Conservation (phyloP, 1,139 yeast species). For the Nakaseomyces bracarensis region DNA sequence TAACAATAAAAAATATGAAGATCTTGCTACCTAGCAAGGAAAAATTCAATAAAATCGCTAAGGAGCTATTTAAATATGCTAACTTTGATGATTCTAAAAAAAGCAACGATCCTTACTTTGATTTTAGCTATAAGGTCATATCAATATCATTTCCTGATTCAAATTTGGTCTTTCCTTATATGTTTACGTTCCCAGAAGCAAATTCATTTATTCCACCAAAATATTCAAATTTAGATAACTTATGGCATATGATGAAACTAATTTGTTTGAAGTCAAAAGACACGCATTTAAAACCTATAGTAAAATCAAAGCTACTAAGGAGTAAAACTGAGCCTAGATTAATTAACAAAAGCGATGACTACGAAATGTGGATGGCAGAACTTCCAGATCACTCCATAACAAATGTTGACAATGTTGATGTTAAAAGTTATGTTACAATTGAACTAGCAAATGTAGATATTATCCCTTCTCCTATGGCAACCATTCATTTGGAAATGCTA, state of each 20-base stretch:
- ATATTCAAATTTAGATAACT: slow-evolving; percentile 21
- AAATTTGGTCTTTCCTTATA: slow-evolving; percentile 2
- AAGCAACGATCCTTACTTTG: background rate
- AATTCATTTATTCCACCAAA: slow-evolving; percentile 30
- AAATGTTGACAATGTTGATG: background rate
- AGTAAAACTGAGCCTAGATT: slow-evolving; percentile 29
- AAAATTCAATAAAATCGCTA: slow-evolving; percentile 7
- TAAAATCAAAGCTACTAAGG: slow-evolving; percentile 23
- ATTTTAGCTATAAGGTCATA: background rate
- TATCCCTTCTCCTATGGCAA: slow-evolving; percentile 31
- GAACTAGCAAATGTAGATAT: slow-evolving; percentile 35
- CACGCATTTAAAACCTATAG: slow-evolving; percentile 31
- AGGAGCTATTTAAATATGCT: background rate
- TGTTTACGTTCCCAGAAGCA: slow-evolving; percentile 12
- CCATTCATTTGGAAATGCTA: slow-evolving; percentile 43
- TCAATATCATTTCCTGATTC: background rate
- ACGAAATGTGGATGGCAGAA: slow-evolving; percentile 46
- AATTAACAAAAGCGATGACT: slow-evolving; percentile 22
- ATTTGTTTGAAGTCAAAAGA: slow-evolving; percentile 26
- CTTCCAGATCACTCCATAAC: background rate
- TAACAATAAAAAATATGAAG: slow-evolving; percentile 28
- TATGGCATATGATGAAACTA: slow-evolving; percentile 25
- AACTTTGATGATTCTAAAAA: background rate
- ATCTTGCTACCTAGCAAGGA: slow-evolving; percentile 15
- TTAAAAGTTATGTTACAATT: slow-evolving; percentile 32